Percentiles rank a stretch among this genome's conserved stretches.
Evolutionary conservation across 306 rosid genomes (phyloP).

Genomic region (Vigna angularis): DNA sequence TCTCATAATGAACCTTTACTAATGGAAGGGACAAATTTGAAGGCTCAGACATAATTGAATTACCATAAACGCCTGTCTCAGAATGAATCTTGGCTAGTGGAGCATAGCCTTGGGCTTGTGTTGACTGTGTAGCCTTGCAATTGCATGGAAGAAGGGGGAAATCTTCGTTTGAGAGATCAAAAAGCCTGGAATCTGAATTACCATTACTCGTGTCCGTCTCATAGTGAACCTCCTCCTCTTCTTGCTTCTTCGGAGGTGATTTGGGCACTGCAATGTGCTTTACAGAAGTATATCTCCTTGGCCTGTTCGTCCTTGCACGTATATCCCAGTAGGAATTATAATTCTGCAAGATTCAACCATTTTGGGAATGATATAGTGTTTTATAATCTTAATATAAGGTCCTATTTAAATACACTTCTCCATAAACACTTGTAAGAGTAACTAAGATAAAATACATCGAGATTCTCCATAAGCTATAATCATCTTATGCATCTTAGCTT

Average conservation of each 20-base stretch:
- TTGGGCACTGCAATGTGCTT: constrained; percentile 5
- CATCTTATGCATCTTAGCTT: neutral
- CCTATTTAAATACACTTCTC: neutral
- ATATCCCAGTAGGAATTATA: constrained; percentile 43
- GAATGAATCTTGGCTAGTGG: neutral
- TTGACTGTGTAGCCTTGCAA: neutral
- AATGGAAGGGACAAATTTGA: constrained; percentile 44
- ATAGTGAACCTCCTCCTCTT: constrained; percentile 21
- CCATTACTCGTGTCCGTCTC: neutral
- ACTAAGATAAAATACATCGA: neutral
- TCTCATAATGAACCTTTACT: neutral
- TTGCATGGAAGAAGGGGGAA: neutral
- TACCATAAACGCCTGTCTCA: neutral
- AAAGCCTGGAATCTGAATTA: neutral
- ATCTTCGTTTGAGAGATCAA: neutral
- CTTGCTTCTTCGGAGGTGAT: constrained; percentile 41
- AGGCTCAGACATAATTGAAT: neutral
- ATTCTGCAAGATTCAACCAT: constrained; percentile 50
- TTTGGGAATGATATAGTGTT: constrained; percentile 32
- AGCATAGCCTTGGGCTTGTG: neutral
- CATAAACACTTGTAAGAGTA: neutral
- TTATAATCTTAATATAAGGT: constrained; percentile 26
- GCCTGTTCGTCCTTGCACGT: constrained; percentile 33
- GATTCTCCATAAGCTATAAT: neutral
- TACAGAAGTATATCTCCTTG: constrained; percentile 26